Evolutionary conservation across 257 asterid genomes (phyloP), one percentile per base, ranked within the genome.

Genomic region (Solanum ossicruentum): DNA sequence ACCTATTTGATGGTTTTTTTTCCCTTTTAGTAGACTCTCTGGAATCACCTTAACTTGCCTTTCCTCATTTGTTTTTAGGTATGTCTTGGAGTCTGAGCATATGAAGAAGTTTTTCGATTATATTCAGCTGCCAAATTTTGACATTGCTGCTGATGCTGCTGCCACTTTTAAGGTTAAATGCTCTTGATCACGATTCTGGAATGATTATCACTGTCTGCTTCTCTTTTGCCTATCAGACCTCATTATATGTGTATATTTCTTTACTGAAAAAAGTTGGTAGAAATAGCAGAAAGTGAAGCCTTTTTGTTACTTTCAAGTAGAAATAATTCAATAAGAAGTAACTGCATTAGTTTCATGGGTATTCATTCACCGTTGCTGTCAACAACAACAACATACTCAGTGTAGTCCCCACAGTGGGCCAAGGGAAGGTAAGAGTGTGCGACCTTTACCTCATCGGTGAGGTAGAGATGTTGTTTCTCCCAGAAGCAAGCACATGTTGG

Each of bases 141-240:
- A 93, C 87, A 88, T 95, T 78, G 91, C 97, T 72, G 93, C 95
- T 12, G 97, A 93, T 88, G 97, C 97, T 80, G 92, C 93, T 80
- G 93, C 93, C 58, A 94, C 97, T 47, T 94, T 95, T 91, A 92
- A 91, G 95, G 97, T 93, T 84, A 57, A 79, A 80, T 82, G 23
- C 85, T 49, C 67, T n/a, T 58, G 80, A 56, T 47, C 56, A 57
- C 47, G 81, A 58, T 85, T 80, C 60, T 54, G 83, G 83, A 52
- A 78, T 78, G 49, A 52, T 49, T 23, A 9, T 26, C 82, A 75
- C 45, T 51, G 23, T 77, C 63, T 52, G 28, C 47, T 78, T 52
- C 82, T 78, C 49, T 63, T 77, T 77, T 26, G 63, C 82, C 43
- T 52, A 52, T 28, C 49, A 78, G 17, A 9, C 11, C 2, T 78